Evolutionary conservation across 805 yeast genomes (phyloP).

Genomic region (Peterozyma toletana): DNA sequence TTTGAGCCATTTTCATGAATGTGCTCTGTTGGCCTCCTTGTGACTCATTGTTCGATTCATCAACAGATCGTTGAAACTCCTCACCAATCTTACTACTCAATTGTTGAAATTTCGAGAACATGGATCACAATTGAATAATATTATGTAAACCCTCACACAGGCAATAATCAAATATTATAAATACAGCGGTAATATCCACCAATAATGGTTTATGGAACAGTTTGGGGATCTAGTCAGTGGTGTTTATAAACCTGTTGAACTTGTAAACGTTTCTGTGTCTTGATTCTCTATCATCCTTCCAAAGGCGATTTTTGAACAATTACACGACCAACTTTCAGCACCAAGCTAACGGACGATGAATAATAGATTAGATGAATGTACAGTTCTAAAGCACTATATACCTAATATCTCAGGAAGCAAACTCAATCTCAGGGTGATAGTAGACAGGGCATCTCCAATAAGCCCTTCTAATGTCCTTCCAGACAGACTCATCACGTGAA

Average conservation of each 20-base stretch:
- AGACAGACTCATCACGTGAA: conserved; percentile 34
- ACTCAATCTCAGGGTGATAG: conserved; percentile 57
- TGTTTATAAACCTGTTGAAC: neutral
- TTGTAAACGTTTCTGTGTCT: neutral
- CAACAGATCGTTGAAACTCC: conserved; percentile 37
- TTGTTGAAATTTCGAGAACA: conserved; percentile 56
- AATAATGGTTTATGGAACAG: too few species aligned
- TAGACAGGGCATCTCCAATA: conserved; percentile 67
- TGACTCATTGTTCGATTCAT: conserved; percentile 10
- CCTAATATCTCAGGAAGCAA: conserved; percentile 12
- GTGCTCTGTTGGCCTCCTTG: conserved; percentile 15
- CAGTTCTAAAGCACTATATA: too few species aligned
- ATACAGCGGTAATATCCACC: too few species aligned
- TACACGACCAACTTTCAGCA: too few species aligned
- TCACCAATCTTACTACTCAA: conserved; percentile 57
- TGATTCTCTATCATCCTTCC: neutral
- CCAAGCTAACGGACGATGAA: too few species aligned
- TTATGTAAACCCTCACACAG: too few species aligned
- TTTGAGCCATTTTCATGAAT: conserved; percentile 9
- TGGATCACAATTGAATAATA: conserved; percentile 10
- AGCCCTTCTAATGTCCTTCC: conserved; percentile 56
- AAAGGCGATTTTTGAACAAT: neutral
- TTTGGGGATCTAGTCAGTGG: neutral
- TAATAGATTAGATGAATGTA: too few species aligned
- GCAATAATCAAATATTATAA: too few species aligned